phyloP scores from a whole-genome alignment of 768 basidiomycete genomes.

The Leccinum disarticulatum region DNA sequence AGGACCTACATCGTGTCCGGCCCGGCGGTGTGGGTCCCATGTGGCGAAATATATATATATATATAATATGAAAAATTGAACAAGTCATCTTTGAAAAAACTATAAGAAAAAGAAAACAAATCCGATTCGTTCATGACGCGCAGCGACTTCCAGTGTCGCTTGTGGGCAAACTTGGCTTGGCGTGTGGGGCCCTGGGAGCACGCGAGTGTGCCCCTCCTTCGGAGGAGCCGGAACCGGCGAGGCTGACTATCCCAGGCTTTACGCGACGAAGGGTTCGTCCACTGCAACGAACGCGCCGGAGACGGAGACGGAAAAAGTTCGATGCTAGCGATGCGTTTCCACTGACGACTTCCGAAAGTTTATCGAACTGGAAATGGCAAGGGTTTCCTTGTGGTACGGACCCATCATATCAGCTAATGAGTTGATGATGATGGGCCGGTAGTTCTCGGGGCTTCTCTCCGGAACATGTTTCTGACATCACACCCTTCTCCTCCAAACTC shows the following conservation, averaged over 20 bases:
- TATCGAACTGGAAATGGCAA: conserved; percentile 2
- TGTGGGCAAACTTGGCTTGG: background rate
- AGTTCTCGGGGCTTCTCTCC: conserved; percentile 12
- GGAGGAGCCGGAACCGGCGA: background rate
- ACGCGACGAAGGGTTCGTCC: background rate
- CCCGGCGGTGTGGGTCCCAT: conserved; percentile 5
- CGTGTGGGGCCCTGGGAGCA: background rate
- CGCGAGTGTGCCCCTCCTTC: background rate
- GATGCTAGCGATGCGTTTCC: background rate
- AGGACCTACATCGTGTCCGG: background rate
- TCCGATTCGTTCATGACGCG: background rate
- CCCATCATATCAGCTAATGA: background rate
- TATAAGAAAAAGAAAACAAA: background rate
- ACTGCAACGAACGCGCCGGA: background rate
- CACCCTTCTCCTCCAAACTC: conserved; percentile 13
- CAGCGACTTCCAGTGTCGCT: background rate
- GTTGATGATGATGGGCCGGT: background rate
- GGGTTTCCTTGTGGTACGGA: background rate
- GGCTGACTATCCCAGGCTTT: background rate
- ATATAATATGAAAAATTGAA: background rate
- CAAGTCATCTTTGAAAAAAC: background rate
- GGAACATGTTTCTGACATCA: conserved; percentile 2
- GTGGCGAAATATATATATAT: background rate
- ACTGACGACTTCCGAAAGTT: background rate
- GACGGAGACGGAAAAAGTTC: background rate